phyloP scores from a whole-genome alignment of 176 grass and related monocot genomes.

The Juncus inflexus region DNA sequence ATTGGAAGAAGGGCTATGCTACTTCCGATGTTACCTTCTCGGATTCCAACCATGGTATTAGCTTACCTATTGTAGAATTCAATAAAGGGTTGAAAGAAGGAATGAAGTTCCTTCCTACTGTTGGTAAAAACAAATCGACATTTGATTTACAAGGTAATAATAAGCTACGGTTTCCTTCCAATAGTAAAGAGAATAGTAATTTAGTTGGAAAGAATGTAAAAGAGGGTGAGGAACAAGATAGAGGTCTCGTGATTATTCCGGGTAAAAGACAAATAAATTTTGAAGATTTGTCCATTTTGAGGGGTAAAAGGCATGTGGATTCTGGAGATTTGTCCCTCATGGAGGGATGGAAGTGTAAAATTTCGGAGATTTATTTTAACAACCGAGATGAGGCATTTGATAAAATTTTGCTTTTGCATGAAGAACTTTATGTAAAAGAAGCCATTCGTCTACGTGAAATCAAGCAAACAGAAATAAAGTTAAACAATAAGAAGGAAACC shows the following conservation, averaged over 20 bases:
- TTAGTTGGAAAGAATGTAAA: background rate
- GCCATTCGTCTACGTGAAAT: background rate
- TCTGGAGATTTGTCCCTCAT: constrained; percentile 7
- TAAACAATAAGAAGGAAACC: no score
- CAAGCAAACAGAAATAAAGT: background rate
- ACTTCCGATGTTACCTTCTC: background rate
- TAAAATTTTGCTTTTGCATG: constrained; percentile 34
- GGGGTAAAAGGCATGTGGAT: background rate
- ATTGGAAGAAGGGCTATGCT: background rate
- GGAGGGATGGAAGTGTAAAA: constrained; percentile 22
- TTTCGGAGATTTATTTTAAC: constrained; percentile 18
- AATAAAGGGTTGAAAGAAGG: constrained; percentile 34
- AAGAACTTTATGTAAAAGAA: constrained; percentile 16
- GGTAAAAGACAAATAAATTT: background rate
- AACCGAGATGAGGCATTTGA: constrained; percentile 28
- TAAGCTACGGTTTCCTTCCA: no score
- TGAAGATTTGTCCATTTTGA: no score
- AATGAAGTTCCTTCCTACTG: constrained; percentile 29
- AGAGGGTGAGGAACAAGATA: background rate
- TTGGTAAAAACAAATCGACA: constrained; percentile 3
- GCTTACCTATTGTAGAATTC: constrained; percentile 27
- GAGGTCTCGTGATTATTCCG: no score
- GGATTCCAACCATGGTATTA: background rate
- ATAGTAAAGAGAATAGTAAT: background rate
- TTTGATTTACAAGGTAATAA: background rate